Base-by-base conservation (phyloP, 1,139 yeast genomes). In the Geotrichum bryndzae region DNA sequence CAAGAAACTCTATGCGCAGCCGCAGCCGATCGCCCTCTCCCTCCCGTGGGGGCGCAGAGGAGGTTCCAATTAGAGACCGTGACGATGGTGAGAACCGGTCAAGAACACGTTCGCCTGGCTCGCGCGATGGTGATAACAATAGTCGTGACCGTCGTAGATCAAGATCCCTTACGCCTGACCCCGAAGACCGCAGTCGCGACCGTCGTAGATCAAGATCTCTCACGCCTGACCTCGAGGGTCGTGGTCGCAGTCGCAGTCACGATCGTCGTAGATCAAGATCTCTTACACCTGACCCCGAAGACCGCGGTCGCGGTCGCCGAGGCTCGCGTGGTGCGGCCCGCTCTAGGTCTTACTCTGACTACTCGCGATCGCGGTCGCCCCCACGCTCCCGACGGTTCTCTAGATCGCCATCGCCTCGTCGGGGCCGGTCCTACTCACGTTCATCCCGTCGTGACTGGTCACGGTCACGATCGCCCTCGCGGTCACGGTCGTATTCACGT, bases 391-490 rank as follows among this genome's bases (percentile, higher is more conserved):
- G 51, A 52, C 51, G 61, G 18, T 56, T 51, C 48, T 56, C 66
- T 10, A 57, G 64, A 58, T 64, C 68, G 15, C 57, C 56, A 27
- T 58, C 61, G 31, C 53, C 53, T 18, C 53, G 53, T 15, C 53
- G 53, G n/a, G 53, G 31, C 15, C 18, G 31, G 23, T 33, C 58
- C 15, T 25, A 46, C 15, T 56, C 58, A 38, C 38, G 52, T 22
- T 50, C 54, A 22, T 53, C 64, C 1, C 53, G 46, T 23, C 13
- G 62, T 33, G n/a, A 54, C 11, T 22, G 59, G 58, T 56, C 64
- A 18, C 54, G 63, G 13, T 58, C 64, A 13, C 56, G 64, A 48
- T 63, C 69, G 6, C 57, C 57, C 33, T 60, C 63, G 25, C 53
- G 58, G 11, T 52, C 59, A 38, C 48, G 53, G 53, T 53, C 52